Base-by-base conservation (phyloP, 345 rosid species). In the Euphorbia tirucalli region DNA sequence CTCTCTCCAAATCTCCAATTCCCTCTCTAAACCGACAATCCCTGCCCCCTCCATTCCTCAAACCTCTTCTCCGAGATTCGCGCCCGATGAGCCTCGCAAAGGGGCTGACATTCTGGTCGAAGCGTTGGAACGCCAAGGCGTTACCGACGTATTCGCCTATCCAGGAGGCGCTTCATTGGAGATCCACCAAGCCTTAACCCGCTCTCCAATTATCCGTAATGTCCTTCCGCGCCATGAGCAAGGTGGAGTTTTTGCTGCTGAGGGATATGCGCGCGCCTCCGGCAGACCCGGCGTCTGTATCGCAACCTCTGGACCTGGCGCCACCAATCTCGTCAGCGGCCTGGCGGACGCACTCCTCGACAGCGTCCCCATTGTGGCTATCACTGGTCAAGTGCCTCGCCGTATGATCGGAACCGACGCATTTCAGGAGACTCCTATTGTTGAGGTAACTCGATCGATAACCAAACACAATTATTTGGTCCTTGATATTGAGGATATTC, bases 101-200 rank as follows among this genome's bases (percentile, higher is more conserved):
- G 99, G 99, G 2, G 85, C 97, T 7, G 97, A 92, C 68, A 87
- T 94, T 83, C 91, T 94, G 41, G 96, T 94, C 7, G 99, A 92
- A 71, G 97, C 99, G 27, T 83, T 94, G 27, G 96, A 92, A 71
- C 90, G 97, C 3, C 82, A 89, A 71, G 97, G 99, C 28, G 97
- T 92, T 55, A 85, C 75, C 14, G 77, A 78, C 32, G 99, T 94
- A 18, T 94, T 94, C 77, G 97, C 97, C 5, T 94, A 94, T 68
- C 99, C 97, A 0, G 97, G 97, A 5, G 97, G 97, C 31, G 97
- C 99, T 3, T 92, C 99, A 13, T 13, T 92, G 97, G 99, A 95
- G 93, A 92, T 95, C 83, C 99, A 95, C 78, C 99, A 92, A 72
- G 96, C 96, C n/a, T 82, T 95, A 73, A 92, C 99, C 16, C 98